Evolutionary conservation across 805 yeast species (phyloP), one percentile per base, ranked within the genome.

Genomic region (Ogataea zsoltii): DNA sequence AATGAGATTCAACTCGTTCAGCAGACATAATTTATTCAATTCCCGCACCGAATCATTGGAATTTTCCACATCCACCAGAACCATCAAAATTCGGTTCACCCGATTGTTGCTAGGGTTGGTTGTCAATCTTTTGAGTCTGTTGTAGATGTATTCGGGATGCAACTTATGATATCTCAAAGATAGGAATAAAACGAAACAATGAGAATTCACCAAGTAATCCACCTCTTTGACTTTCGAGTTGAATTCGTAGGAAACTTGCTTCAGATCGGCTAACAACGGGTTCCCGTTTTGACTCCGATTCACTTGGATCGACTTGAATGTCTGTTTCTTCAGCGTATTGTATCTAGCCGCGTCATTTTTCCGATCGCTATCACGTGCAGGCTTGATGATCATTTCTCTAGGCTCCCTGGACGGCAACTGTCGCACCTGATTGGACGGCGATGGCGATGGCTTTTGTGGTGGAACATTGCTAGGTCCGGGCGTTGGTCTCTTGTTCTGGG

Each of bases 151-250:
- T 54, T 85, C 92, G 0, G 91, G 89, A 52, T 83, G 85, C 32
- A 87, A 66, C 61, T 85, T 85, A 58, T 85, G 89, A 60, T 86
- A 87, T 41, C 83, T 82, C 38, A 87, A 62, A 1, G 88, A 80
- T 3, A 87, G 68, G 52, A 85, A 85, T 0, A 87, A 55, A 1
- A 84, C 75, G 45, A 76, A 76, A 60, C 79, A 63, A 61, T 76
- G 65, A 25, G 82, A 69, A 45, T 77, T 81, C 13, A 86, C 74
- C 39, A 82, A 71, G 62, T 86, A 87, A 59, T 87, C 95, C 54
- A 70, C 85, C 58, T 65, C 75, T 53, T 66, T 72, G 49, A 73
- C 64, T 14, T 65, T 65, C 5, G 74, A 69, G 41, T 75, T 82
- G 69, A 61, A 81, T 54, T 81, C 77, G 77, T 69, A 80, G 44